Evolutionary conservation across 345 rosid species (phyloP).

Genomic region (Aethionema arabicum): DNA sequence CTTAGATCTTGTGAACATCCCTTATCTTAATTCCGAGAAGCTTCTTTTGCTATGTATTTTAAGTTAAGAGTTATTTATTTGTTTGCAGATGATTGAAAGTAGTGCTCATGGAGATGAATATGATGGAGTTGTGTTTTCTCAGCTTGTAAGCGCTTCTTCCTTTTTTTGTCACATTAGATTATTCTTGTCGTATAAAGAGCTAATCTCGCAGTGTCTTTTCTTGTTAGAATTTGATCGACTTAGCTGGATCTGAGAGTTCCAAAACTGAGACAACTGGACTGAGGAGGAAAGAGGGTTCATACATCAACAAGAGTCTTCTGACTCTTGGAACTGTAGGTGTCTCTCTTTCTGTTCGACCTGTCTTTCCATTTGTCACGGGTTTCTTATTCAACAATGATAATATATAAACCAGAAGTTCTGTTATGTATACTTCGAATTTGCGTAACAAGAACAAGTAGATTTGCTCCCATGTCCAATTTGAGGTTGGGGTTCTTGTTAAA

Average conservation of each 20-base stretch:
- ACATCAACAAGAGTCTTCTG: constrained; percentile 85
- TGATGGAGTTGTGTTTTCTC: constrained; percentile 89
- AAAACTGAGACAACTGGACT: constrained; percentile 88
- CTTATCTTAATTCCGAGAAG: neutral
- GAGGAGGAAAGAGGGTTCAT: constrained; percentile 85
- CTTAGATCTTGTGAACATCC: constrained; percentile 8
- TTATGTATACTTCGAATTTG: neutral
- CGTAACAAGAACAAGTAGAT: neutral
- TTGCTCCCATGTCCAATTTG: neutral
- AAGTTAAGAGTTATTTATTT: neutral
- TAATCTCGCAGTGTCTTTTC: constrained; percentile 1
- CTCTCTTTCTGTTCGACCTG: constrained; percentile 23
- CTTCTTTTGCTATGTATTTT: constrained; percentile 1
- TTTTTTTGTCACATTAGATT: neutral
- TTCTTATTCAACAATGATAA: constrained; percentile 2
- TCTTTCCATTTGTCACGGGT: constrained; percentile 5
- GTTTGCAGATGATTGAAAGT: constrained; percentile 85
- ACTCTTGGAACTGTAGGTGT: constrained; percentile 81
- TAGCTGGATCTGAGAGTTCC: constrained; percentile 93
- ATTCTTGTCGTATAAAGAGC: constrained; percentile 11
- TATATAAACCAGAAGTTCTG: neutral
- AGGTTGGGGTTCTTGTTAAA: neutral
- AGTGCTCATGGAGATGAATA: constrained; percentile 76
- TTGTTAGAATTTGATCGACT: constrained; percentile 74
- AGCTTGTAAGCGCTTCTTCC: constrained; percentile 56